Evolutionary conservation across 2,329 filamentous ascomycete genomes (phyloP).

Genomic region (Aspergillus sp.): DNA sequence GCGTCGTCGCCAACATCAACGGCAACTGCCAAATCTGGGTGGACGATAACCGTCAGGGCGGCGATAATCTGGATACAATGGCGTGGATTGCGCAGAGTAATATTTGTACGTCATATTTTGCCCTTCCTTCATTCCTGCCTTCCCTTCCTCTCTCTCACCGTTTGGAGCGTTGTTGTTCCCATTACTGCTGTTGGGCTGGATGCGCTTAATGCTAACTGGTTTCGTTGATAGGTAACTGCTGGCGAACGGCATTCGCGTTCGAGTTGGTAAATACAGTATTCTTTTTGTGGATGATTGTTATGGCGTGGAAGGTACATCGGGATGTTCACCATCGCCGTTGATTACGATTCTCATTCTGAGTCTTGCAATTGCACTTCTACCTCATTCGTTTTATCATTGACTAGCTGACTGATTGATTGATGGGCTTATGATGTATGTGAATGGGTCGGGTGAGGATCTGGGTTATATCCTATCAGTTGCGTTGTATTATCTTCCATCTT

Average conservation of each 20-base stretch:
- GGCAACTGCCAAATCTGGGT: constrained; percentile 60
- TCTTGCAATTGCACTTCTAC: neutral
- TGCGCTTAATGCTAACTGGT: neutral
- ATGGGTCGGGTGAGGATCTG: neutral
- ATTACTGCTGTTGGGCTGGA: neutral
- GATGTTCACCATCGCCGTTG: constrained; percentile 26
- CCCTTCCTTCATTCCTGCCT: neutral
- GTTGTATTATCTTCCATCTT: neutral
- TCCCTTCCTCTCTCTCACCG: neutral
- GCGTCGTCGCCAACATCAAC: constrained; percentile 56
- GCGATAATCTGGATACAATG: constrained; percentile 55
- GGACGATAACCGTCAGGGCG: constrained; percentile 44
- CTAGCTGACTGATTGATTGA: neutral
- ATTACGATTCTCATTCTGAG: neutral
- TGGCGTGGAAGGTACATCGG: constrained; percentile 56
- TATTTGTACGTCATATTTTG: constrained; percentile 53
- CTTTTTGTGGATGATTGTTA: constrained; percentile 65
- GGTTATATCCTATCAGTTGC: neutral
- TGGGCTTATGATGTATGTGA: neutral
- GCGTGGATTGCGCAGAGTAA: constrained; percentile 63
- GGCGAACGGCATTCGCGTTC: constrained; percentile 64
- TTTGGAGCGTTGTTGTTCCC: neutral
- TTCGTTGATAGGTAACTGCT: constrained; percentile 53
- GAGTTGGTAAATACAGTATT: constrained; percentile 64
- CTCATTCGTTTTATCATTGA: neutral